Conservation (phyloP, 139 green algal genomes). For the Coelastrella sp. region DNA sequence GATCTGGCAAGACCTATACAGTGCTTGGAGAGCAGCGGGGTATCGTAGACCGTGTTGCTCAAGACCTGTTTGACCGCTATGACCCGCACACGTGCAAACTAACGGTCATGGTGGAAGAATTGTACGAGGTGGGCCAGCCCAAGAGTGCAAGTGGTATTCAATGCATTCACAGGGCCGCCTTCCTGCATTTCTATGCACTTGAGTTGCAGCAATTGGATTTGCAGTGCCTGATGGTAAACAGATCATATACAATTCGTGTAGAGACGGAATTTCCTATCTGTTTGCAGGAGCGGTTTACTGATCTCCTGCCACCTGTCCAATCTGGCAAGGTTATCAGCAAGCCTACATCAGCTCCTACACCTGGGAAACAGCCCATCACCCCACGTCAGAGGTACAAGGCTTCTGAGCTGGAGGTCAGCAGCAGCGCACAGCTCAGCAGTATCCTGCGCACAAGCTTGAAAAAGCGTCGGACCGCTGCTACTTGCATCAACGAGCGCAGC, state of each 20-base stretch:
- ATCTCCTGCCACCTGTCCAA: conserved; percentile 13
- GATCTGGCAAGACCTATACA: conserved; percentile 35
- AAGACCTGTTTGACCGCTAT: conserved; percentile 17
- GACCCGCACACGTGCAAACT: conserved; percentile 10
- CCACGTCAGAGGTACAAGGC: not conserved
- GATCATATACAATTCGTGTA: not conserved
- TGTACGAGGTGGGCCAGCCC: conserved; percentile 36
- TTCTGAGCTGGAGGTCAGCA: not conserved
- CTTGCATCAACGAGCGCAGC: conserved; percentile 17
- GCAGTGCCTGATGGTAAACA: too few relatives aligned
- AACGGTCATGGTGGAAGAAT: conserved; percentile 8
- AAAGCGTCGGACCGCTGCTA: conserved; percentile 18
- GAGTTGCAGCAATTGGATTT: not conserved
- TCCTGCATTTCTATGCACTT: not conserved
- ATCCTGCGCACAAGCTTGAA: not conserved
- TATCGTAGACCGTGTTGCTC: not conserved
- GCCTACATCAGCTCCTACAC: not conserved
- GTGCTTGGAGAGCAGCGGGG: conserved; percentile 15
- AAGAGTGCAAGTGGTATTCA: too few relatives aligned
- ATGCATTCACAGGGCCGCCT: too few relatives aligned
- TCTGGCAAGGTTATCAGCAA: too few relatives aligned
- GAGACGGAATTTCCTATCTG: too few relatives aligned
- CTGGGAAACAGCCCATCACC: not conserved
- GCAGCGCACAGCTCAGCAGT: not conserved
- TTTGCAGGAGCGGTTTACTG: conserved; percentile 33